These are phyloP conservation scores for Microthlaspi erraticum DNA, from an alignment of 345 rosid genomes.

Conservation along the genomic window DNA sequence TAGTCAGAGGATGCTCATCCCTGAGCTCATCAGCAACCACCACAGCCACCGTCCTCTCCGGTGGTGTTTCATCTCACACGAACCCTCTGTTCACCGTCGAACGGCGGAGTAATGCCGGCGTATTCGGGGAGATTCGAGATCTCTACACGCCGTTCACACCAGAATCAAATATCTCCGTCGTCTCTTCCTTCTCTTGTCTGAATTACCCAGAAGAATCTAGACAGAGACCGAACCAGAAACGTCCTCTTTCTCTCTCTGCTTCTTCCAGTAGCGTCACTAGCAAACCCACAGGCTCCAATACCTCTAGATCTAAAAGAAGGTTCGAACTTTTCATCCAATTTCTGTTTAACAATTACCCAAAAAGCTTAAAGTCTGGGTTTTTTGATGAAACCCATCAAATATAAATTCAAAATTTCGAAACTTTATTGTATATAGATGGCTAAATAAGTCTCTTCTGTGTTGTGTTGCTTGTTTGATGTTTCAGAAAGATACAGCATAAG, in stretches of 20 bases:
- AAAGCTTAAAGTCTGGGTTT: background rate
- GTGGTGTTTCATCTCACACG: constrained; percentile 29
- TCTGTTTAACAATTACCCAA: background rate
- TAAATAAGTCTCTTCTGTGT: constrained; percentile 26
- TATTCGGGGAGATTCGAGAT: constrained; percentile 67
- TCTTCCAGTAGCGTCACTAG: constrained; percentile 45
- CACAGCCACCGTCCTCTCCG: constrained; percentile 39
- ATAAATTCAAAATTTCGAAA: background rate
- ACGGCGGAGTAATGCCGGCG: constrained; percentile 27
- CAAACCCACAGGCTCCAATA: constrained; percentile 52
- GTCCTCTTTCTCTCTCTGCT: constrained; percentile 43
- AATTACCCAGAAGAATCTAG: constrained; percentile 42
- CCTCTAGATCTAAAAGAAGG: constrained; percentile 91
- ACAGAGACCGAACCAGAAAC: constrained; percentile 44
- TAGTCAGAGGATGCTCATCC: constrained; percentile 76
- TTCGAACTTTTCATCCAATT: constrained; percentile 19
- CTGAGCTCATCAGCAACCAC: constrained; percentile 43
- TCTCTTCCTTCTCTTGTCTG: constrained; percentile 51
- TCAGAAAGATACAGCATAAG: constrained; percentile 88
- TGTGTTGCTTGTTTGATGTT: constrained; percentile 3
- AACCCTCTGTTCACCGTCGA: constrained; percentile 34
- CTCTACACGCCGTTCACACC: constrained; percentile 72
- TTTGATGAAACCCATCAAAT: background rate
- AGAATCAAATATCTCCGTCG: constrained; percentile 42
- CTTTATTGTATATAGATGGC: background rate